Percentiles rank a stretch among this genome's conserved stretches.
phyloP scores from a whole-genome alignment of 2,329 filamentous ascomycete species.

The Penicillium freii region DNA sequence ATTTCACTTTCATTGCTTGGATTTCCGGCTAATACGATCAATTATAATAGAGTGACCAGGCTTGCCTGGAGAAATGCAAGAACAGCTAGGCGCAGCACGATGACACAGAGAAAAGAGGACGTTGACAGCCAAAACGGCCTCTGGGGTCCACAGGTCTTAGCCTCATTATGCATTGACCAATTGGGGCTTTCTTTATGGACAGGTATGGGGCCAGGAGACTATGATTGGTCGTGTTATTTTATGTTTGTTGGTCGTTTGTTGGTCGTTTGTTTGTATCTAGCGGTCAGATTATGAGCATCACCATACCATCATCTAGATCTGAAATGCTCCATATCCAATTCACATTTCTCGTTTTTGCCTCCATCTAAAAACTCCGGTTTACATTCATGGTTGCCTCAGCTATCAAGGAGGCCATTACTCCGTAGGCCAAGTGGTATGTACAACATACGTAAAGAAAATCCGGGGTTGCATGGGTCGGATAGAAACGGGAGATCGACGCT shows the following conservation, averaged over 20 bases:
- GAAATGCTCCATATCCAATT: not conserved
- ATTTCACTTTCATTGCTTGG: not conserved
- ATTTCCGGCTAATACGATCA: not conserved
- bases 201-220: not conserved
- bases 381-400: not conserved
- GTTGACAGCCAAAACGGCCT: not conserved
- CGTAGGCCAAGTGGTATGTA: too few species aligned
- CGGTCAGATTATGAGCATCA: not conserved
- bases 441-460: not conserved
- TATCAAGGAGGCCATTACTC: too few species aligned
- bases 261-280: too few species aligned
- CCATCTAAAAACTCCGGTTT: too few species aligned
- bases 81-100: not conserved
- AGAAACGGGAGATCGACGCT: conserved; percentile 1
- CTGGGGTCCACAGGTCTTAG: not conserved
- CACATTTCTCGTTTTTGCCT: not conserved
- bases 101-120: not conserved
- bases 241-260: not conserved
- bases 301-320: not conserved
- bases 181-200: not conserved
- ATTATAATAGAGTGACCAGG: not conserved
- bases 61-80: not conserved
- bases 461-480: not conserved
- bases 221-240: not conserved
- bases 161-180: not conserved